Evolutionary conservation across 1,284 basidiomycete species (phyloP), one percentile per base, ranked within the genome.

Genomic region (Tilletia caries): DNA sequence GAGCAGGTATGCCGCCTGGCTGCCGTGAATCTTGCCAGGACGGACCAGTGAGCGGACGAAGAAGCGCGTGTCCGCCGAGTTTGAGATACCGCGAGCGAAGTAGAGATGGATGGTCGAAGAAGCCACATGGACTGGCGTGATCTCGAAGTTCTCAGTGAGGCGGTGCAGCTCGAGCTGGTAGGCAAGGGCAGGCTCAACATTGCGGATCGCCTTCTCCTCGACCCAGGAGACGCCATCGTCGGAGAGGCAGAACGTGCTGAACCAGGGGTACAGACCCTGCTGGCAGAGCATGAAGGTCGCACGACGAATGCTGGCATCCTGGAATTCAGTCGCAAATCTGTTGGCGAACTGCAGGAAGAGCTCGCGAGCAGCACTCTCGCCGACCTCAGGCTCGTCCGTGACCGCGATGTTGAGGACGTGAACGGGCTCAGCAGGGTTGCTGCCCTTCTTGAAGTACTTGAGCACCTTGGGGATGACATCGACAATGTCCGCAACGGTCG

Each of bases 111-210:
- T 78, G 29, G 77, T 97, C 91, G 72, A 95, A 91, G 83, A 94
- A 92, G 86, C 90, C 89, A 65, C 75, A 67, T 81, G 78, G 67
- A 82, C 76, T 8, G 96, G 95, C 52, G 90, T 92, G 83, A 99
- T 89, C 85, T 96, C 93, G 86, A 98, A 98, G 87, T 96, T 92
- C 54, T 74, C 74, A 68, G 94, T 95, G 74, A 99, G 87, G 66
- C 96, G 92, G 84, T 91, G 91, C 69, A 99, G 90, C 85, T 99
- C 96, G 66, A 99, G 89, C 86, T 98, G 96, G 89, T 94, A 98
- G 44, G 96, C 96, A 65, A 98, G 88, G 46, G 96, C 96, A 33
- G 96, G 96, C 84, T 99, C 96, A 74, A 98, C 94, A 86, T 98
- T 97, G 84, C 95, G 91, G 83, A 99, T 96, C 13, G 94, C 91